Percentiles rank a stretch among this genome's conserved stretches.
Conservation (phyloP, 805 yeast species). For the Cyberlindnera americana region DNA sequence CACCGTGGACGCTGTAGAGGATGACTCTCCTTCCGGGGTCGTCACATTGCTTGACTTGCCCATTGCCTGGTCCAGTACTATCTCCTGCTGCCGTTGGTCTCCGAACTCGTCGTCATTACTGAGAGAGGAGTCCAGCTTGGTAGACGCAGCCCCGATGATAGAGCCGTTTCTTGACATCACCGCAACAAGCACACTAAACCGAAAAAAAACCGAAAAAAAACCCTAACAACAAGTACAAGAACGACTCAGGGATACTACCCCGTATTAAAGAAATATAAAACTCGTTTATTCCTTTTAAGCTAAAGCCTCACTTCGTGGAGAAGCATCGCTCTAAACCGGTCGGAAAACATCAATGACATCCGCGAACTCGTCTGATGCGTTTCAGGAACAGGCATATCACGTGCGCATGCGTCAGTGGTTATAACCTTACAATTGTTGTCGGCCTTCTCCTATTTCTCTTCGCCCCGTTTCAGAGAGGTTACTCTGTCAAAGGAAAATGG, state of each 20-base stretch:
- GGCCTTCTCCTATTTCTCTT: no score
- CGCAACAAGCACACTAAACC: no score
- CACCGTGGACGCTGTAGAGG: conserved; percentile 1
- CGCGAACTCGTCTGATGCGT: conserved; percentile 4
- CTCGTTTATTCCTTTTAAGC: no score
- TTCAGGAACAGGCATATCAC: no score
- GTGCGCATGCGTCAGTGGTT: no score
- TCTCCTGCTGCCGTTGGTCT: conserved; percentile 22
- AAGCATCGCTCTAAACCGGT: no score
- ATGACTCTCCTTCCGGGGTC: conserved; percentile 18
- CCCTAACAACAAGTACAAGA: no score
- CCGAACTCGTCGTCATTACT: conserved; percentile 8
- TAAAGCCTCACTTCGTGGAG: no score
- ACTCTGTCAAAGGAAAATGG: conserved; percentile 12
- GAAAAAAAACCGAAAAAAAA: no score
- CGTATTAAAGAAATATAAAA: no score
- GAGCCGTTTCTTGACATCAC: conserved; percentile 2
- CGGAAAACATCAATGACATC: not conserved
- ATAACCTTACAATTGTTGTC: no score
- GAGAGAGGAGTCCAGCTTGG: not conserved
- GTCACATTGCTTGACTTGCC: conserved; percentile 26
- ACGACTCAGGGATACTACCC: no score
- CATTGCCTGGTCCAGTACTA: conserved; percentile 23
- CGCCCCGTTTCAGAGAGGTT: not conserved
- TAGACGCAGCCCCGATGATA: not conserved